phyloP scores from a whole-genome alignment of 352 stramenopile species.

The Plasmopara halstedii region DNA sequence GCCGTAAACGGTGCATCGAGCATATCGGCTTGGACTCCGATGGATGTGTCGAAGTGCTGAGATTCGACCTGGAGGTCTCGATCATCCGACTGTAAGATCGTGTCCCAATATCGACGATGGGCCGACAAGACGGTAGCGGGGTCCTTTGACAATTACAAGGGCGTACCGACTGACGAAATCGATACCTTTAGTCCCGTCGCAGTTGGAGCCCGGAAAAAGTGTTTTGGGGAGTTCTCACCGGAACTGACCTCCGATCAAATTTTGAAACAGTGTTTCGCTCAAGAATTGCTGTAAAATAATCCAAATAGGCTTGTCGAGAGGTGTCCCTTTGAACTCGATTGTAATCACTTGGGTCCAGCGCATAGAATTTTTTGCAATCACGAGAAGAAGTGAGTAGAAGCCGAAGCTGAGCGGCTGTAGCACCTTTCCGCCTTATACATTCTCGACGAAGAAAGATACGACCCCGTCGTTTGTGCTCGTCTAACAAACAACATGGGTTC shows the following conservation, averaged over 20 bases:
- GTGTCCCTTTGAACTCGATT: background rate
- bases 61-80: background rate
- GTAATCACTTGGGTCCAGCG: background rate
- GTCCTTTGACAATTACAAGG: background rate
- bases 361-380: background rate
- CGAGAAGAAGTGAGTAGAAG: background rate
- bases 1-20: background rate
- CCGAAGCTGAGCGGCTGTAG: constrained; percentile 1
- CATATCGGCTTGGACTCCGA: background rate
- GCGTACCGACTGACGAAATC: constrained; percentile 3
- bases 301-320: background rate
- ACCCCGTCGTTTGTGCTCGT: constrained; percentile 3
- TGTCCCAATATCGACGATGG: constrained; percentile 2
- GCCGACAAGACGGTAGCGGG: background rate
- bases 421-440: background rate
- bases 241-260: constrained; percentile 6
- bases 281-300: background rate
- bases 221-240: background rate
- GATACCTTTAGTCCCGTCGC: background rate
- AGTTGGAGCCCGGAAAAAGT: background rate
- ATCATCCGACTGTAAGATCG: constrained; percentile 2
- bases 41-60: background rate
- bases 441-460: constrained; percentile 2
- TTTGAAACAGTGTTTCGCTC: constrained; percentile 2
- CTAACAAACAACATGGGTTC: constrained; percentile 1